phyloP scores from a whole-genome alignment of 192 early-diverging fungal genomes.

The Paraglomus brasilianum region DNA sequence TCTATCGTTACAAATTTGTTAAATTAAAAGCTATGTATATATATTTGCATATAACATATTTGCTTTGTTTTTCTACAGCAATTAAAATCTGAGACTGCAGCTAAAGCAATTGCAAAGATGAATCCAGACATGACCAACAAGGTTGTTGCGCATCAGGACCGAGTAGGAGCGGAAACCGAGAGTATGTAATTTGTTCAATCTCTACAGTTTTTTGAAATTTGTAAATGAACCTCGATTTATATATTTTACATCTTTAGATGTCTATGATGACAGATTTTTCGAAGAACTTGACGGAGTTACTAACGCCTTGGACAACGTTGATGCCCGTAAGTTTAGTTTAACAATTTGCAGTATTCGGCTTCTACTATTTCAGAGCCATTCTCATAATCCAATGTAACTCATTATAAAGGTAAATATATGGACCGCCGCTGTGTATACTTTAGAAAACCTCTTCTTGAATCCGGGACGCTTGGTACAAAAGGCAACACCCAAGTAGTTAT shows the following conservation, averaged over 20 bases:
- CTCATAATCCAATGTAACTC: no score
- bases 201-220: no score
- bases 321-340: slow-evolving; percentile 90
- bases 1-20: no score
- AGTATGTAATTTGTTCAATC: no score
- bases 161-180: slow-evolving; percentile 93
- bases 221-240: not conserved
- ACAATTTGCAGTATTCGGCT: no score
- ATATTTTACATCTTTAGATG: no score
- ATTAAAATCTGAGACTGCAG: slow-evolving; percentile 91
- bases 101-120: slow-evolving; percentile 83
- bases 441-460: slow-evolving; percentile 91
- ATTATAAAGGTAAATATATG: no score
- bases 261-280: slow-evolving; percentile 91
- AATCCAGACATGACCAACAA: slow-evolving; percentile 81
- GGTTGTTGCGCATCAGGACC: slow-evolving; percentile 79
- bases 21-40: no score
- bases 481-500: slow-evolving; percentile 98
- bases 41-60: no score
- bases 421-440: slow-evolving; percentile 95
- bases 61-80: no score
- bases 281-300: slow-evolving; percentile 84
- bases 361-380: no score
- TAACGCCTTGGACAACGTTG: slow-evolving; percentile 97
- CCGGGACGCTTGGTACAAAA: slow-evolving; percentile 97